phyloP scores from a whole-genome alignment of 2,329 filamentous ascomycete genomes.

The Myriosclerotinia scirpicola region DNA sequence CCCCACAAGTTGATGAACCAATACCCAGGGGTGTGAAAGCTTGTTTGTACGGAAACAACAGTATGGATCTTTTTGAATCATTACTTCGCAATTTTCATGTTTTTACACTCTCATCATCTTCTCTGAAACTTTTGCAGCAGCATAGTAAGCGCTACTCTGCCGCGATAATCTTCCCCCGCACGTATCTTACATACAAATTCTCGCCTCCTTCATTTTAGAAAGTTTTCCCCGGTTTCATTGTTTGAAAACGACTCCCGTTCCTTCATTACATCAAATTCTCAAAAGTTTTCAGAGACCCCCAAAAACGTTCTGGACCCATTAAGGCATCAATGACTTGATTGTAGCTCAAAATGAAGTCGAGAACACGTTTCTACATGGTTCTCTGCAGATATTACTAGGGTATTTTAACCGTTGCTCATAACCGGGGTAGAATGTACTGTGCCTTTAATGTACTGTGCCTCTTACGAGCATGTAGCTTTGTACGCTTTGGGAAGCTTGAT shows the following conservation, averaged over 20 bases:
- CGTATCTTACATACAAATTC: background rate
- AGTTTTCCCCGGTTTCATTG: background rate
- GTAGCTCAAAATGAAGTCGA: background rate
- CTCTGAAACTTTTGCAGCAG: background rate
- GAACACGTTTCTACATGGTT: slow-evolving; percentile 2
- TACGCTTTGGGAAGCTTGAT: background rate
- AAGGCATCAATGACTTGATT: background rate
- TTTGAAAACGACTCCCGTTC: background rate
- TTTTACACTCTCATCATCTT: background rate
- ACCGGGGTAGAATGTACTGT: background rate
- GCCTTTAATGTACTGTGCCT: slow-evolving; percentile 4
- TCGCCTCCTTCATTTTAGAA: slow-evolving; percentile 2
- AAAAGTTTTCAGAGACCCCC: background rate
- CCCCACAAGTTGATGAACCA: slow-evolving; percentile 9
- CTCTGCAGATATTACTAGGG: slow-evolving; percentile 10
- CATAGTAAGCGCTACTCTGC: background rate
- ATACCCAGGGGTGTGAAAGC: background rate
- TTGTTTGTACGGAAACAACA: slow-evolving; percentile 2
- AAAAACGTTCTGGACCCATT: background rate
- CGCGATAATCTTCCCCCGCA: background rate
- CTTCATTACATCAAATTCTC: background rate
- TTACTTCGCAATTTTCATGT: background rate
- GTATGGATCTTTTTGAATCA: background rate
- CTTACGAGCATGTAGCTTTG: background rate
- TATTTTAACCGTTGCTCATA: background rate